A percentile compares a stretch with the other conserved stretches of the same genome.
Evolutionary conservation across 495 filamentous ascomycete genomes (phyloP).

Genomic region (Penicillium manginii): DNA sequence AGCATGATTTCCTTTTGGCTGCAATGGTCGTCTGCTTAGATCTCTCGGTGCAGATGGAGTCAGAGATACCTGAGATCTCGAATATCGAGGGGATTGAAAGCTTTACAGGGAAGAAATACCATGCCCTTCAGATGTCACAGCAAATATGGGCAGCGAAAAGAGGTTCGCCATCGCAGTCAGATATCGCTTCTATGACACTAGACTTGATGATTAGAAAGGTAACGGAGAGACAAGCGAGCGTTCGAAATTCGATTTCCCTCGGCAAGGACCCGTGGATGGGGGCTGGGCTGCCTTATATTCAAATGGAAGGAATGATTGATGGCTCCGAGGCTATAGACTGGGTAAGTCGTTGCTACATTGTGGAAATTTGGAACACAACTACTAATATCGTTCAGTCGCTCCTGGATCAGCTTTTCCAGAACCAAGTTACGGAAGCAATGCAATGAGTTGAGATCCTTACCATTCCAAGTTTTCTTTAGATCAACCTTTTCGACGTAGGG

Average conservation of each 20-base stretch:
- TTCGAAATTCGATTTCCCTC: neutral
- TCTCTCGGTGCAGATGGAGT: conserved; percentile 29
- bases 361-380: neutral
- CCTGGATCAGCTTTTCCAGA: neutral
- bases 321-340: conserved; percentile 40
- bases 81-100: conserved; percentile 1
- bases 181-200: conserved; percentile 19
- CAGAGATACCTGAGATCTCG: conserved; percentile 1
- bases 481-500: no score
- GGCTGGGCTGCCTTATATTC: conserved; percentile 25
- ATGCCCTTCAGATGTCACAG: conserved; percentile 42
- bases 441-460: no score
- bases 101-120: conserved; percentile 8
- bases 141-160: conserved; percentile 26
- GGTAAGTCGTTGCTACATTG: neutral
- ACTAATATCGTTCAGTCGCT: neutral
- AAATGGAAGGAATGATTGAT: conserved; percentile 38
- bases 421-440: neutral
- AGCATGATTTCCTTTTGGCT: conserved; percentile 54
- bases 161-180: conserved; percentile 17
- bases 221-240: neutral
- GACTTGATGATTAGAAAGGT: conserved; percentile 33
- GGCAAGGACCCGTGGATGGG: neutral
- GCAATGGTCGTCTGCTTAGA: conserved; percentile 56
- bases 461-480: no score